Conservation (phyloP, 306 rosid species). For the Corylus avellana region DNA sequence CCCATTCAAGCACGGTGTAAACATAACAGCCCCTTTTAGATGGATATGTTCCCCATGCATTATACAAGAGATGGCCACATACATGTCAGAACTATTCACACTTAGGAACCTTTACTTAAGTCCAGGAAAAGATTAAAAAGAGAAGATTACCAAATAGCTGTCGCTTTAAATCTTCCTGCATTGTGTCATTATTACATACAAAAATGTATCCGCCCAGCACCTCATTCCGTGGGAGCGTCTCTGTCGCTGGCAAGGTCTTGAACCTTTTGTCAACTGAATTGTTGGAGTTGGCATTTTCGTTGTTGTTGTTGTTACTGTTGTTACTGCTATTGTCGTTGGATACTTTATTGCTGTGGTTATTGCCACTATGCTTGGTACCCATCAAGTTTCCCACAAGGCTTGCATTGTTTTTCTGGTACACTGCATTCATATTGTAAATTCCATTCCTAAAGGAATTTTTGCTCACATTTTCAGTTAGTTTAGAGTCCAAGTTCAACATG, state of each 20-base stretch:
- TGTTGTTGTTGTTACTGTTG: constrained; percentile 44
- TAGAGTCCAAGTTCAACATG: constrained; percentile 75
- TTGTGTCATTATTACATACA: constrained; percentile 96
- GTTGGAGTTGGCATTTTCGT: constrained; percentile 41
- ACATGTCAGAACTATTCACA: neutral
- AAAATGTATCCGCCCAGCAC: constrained; percentile 99
- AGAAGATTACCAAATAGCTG: constrained; percentile 78
- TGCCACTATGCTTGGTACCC: constrained; percentile 61
- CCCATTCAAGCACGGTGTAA: neutral
- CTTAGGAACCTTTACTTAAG: neutral
- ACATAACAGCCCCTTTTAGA: neutral
- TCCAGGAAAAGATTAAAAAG: neutral
- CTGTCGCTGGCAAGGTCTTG: constrained; percentile 96
- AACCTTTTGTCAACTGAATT: constrained; percentile 84
- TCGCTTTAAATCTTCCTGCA: constrained; percentile 98
- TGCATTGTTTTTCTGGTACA: constrained; percentile 71
- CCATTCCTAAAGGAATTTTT: constrained; percentile 67
- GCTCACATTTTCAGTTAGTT: constrained; percentile 55
- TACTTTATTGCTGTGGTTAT: constrained; percentile 64
- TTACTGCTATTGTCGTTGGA: constrained; percentile 40
- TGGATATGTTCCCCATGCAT: no score
- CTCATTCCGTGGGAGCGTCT: constrained; percentile 94
- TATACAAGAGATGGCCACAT: neutral
- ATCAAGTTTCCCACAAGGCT: constrained; percentile 55
- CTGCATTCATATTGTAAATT: constrained; percentile 65